These are phyloP conservation scores for Chaetomium sp. DNA, from an alignment of 2,329 filamentous ascomycete species.

Conservation along the genomic window DNA sequence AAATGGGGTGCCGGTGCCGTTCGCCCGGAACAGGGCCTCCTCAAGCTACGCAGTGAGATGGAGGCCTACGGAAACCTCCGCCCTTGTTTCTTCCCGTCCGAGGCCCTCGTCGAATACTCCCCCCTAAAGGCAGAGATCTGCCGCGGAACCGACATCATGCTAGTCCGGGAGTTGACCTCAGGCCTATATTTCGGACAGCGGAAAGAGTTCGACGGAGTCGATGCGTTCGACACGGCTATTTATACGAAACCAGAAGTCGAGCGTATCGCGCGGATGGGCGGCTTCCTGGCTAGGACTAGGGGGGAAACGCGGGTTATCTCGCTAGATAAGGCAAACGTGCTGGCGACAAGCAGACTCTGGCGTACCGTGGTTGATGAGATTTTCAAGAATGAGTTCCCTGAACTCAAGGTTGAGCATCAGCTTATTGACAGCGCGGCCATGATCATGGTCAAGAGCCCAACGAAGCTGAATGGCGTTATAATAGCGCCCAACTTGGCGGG, in stretches of 20 bases:
- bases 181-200: slow-evolving; percentile 95
- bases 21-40: slow-evolving; percentile 86
- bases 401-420: slow-evolving; percentile 78
- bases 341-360: slow-evolving; percentile 87
- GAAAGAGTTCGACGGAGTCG: slow-evolving; percentile 69
- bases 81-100: slow-evolving; percentile 91
- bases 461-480: slow-evolving; percentile 79
- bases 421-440: slow-evolving; percentile 96
- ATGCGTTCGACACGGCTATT: slow-evolving; percentile 78
- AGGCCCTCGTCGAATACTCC: slow-evolving; percentile 73
- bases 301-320: slow-evolving; percentile 72
- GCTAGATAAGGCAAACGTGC: slow-evolving; percentile 95
- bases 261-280: slow-evolving; percentile 77
- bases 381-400: slow-evolving; percentile 82
- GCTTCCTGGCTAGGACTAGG: slow-evolving; percentile 69
- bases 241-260: slow-evolving; percentile 83
- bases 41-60: slow-evolving; percentile 88
- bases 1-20: slow-evolving; percentile 88
- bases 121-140: slow-evolving; percentile 83
- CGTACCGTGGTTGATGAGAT: slow-evolving; percentile 78
- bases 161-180: slow-evolving; percentile 85
- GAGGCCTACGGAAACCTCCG: slow-evolving; percentile 90
- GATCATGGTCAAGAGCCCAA: slow-evolving; percentile 93
- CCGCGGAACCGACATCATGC: slow-evolving; percentile 82
- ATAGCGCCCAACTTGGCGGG: slow-evolving; percentile 67